These are phyloP conservation scores for Acanthochlamys bracteata DNA, from an alignment of 106 monocot species.

Conservation along the genomic window DNA sequence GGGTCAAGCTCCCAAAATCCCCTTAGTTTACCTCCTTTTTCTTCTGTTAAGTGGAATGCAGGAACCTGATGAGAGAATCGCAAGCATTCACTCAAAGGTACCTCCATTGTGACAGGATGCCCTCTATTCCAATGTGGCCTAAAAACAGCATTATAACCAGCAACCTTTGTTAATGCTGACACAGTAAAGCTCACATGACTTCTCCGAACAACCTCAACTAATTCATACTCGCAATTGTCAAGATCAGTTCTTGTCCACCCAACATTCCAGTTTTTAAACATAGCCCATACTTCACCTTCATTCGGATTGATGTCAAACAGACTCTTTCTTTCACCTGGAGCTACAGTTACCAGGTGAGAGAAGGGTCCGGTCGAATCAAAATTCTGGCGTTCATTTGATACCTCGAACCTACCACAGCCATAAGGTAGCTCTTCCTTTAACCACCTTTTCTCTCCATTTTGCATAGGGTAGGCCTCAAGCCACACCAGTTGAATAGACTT, in stretches of 20 bases:
- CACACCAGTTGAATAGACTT: conserved; percentile 42
- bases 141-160: conserved; percentile 41
- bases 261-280: conserved; percentile 37
- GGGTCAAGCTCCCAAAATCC: conserved; percentile 82
- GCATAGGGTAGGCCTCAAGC: conserved; percentile 43
- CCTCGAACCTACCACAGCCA: conserved; percentile 40
- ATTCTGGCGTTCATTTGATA: background rate
- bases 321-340: conserved; percentile 3
- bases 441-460: conserved; percentile 30
- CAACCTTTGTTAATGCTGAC: conserved; percentile 23
- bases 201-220: conserved; percentile 42
- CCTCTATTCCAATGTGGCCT: conserved; percentile 9
- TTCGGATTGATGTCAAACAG: conserved; percentile 27
- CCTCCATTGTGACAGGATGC: conserved; percentile 3
- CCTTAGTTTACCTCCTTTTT: conserved; percentile 45
- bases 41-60: conserved; percentile 38
- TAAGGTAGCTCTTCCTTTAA: conserved; percentile 14
- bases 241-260: conserved; percentile 29
- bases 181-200: conserved; percentile 4
- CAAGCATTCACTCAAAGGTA: conserved; percentile 26
- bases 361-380: conserved; percentile 22
- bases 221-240: conserved; percentile 35
- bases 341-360: conserved; percentile 37
- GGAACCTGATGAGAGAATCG: conserved; percentile 79
- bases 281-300: conserved; percentile 45